Base-by-base conservation (phyloP, 257 asterid genomes). In the Anisodus tanguticus region DNA sequence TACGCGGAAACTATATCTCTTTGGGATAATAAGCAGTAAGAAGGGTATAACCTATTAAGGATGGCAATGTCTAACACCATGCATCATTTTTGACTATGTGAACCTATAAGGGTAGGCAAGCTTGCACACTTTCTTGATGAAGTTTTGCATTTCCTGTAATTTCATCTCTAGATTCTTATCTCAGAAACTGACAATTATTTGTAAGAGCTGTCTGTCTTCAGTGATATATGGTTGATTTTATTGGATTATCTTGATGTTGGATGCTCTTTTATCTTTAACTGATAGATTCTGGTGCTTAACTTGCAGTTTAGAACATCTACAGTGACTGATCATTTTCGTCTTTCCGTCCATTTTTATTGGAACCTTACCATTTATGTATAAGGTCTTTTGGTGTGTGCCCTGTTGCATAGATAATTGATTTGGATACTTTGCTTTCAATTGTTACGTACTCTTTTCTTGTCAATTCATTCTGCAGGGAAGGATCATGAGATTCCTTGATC, bases 401-500 rank as follows among this genome's bases (percentile, higher is more conserved):
- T 49, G 58, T 19, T 49, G 60, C 43, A 0, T 47, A 47, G 80
- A 11, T 74, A 13, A 74, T 49, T 74, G 60, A 12, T 74, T 72
- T 58, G 57, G 22, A 43, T 45, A 58, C 49, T 80, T 71, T 43
- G 19, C 31, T 64, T 74, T 49, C 37, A 83, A 22, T 54, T 58
- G 60, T 6, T 15, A 58, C 80, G 26, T 41, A 41, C 49, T 76
- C 82, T 67, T 35, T 77, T 70, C 35, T 47, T 67, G 77, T 87
- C 74, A 74, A 85, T 80, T 86, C 82, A 80, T 87, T 76, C 54
- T 85, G 49, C 86, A 96, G 99, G 94, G 87, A 83, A 94, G 88
- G 88, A 91, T 97, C 85, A 82, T 81, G 69, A 97, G 84, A 89
- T 97, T 95, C 86, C 91, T 97, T 86, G 81, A 87, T 57, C 82